Conservation (phyloP, 345 rosid species). For the Lepidium africanum region DNA sequence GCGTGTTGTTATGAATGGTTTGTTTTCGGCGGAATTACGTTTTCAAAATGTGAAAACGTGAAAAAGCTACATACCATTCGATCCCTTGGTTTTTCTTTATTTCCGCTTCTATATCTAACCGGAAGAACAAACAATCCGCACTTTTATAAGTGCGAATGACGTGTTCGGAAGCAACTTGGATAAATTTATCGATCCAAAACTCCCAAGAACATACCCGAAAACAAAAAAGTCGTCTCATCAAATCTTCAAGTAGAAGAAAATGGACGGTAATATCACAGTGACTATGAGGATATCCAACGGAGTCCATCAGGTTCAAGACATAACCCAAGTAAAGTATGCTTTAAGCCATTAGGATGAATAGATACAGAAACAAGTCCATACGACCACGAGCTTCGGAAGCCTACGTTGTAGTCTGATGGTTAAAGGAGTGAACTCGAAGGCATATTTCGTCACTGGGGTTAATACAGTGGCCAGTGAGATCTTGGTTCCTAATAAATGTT, state of each 20-base stretch:
- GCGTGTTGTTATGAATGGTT: too few species aligned
- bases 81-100: not conserved
- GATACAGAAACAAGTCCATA: slow-evolving; percentile 45
- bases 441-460: slow-evolving; percentile 79
- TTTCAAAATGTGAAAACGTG: too few species aligned
- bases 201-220: slow-evolving; percentile 53
- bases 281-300: slow-evolving; percentile 53
- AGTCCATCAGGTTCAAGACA: slow-evolving; percentile 66
- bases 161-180: not conserved
- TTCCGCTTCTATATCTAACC: not conserved
- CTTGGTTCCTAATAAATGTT: slow-evolving; percentile 46
- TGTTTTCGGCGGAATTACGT: too few species aligned
- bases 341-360: slow-evolving; percentile 52
- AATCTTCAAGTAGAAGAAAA: slow-evolving; percentile 62
- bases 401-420: slow-evolving; percentile 57
- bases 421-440: slow-evolving; percentile 68
- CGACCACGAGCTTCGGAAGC: slow-evolving; percentile 48
- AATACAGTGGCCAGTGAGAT: slow-evolving; percentile 70
- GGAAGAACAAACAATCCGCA: not conserved
- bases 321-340: slow-evolving; percentile 57
- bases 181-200: slow-evolving; percentile 29
- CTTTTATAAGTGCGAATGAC: not conserved
- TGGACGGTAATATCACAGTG: slow-evolving; percentile 47
- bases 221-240: slow-evolving; percentile 42
- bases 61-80: too few species aligned